phyloP scores from a whole-genome alignment of 2,329 filamentous ascomycete species.

The Colletotrichum somersetense region DNA sequence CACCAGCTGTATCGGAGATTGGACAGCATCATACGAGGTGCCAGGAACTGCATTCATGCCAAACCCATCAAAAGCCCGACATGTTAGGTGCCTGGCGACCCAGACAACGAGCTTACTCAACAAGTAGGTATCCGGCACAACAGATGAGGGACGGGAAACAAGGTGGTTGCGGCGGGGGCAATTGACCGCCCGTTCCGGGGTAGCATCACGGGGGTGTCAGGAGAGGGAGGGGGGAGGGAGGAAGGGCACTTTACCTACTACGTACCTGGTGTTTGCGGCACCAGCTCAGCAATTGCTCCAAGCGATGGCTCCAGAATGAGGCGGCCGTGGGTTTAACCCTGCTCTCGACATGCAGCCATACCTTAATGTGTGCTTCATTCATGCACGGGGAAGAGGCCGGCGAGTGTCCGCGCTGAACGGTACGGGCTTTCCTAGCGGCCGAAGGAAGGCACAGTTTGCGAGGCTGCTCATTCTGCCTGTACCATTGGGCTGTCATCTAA shows the following conservation, averaged over 20 bases:
- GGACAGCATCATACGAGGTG: slow-evolving; percentile 35
- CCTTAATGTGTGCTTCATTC: slow-evolving; percentile 38
- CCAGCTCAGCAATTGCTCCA: slow-evolving; percentile 12
- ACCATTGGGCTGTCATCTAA: slow-evolving; percentile 32
- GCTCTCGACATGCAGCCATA: slow-evolving; percentile 37
- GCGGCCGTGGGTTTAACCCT: slow-evolving; percentile 32
- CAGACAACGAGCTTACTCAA: slow-evolving; percentile 31
- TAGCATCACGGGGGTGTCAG: slow-evolving; percentile 26
- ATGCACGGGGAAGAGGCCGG: slow-evolving; percentile 40
- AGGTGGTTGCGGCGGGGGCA: slow-evolving; percentile 32
- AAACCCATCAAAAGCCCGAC: slow-evolving; percentile 2
- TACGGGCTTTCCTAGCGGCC: slow-evolving; percentile 32
- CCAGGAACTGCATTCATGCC: slow-evolving; percentile 23
- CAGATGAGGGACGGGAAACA: slow-evolving; percentile 5
- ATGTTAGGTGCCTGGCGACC: slow-evolving; percentile 16
- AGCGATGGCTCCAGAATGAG: slow-evolving; percentile 27
- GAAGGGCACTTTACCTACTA: slow-evolving; percentile 23
- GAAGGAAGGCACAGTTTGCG: slow-evolving; percentile 19
- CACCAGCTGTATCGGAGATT: slow-evolving; percentile 4
- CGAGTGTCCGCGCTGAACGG: slow-evolving; percentile 30
- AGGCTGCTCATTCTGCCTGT: slow-evolving; percentile 23
- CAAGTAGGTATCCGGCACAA: slow-evolving; percentile 32
- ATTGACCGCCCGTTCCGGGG: slow-evolving; percentile 34
- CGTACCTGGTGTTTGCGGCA: slow-evolving; percentile 31
- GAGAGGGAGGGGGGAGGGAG: slow-evolving; percentile 7